Evolutionary conservation across 495 filamentous ascomycete genomes (phyloP).

Genomic region (Trichoderma gamsii): DNA sequence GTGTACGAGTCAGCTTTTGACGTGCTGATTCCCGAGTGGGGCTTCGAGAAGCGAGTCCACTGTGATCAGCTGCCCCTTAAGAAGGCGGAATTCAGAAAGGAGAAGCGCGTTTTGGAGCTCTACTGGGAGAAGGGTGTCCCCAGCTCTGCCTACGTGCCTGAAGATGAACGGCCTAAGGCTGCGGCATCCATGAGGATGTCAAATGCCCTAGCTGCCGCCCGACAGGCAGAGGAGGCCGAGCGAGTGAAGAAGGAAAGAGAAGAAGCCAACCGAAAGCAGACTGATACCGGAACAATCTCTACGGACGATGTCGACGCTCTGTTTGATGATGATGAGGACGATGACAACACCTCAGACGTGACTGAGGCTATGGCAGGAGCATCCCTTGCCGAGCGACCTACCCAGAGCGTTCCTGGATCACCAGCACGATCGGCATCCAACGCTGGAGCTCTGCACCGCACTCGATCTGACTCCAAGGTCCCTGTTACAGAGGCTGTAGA

Average conservation of each 20-base stretch:
- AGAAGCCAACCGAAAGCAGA: constrained; percentile 82
- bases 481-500: constrained; percentile 65
- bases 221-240: constrained; percentile 72
- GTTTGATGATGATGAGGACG: constrained; percentile 92
- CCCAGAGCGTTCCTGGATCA: constrained; percentile 92
- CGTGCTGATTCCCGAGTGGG: constrained; percentile 94
- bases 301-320: constrained; percentile 86
- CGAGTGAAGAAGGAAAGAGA: constrained; percentile 74
- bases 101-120: constrained; percentile 83
- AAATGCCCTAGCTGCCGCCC: constrained; percentile 68
- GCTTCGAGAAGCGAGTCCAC: constrained; percentile 98
- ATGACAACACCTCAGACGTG: constrained; percentile 79
- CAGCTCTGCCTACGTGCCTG: constrained; percentile 91
- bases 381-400: constrained; percentile 77
- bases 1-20: constrained; percentile 99
- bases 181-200: constrained; percentile 58
- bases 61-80: constrained; percentile 96
- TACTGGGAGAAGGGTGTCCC: constrained; percentile 99
- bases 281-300: constrained; percentile 85
- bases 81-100: constrained; percentile 97
- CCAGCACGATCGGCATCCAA: constrained; percentile 71
- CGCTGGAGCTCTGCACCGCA: constrained; percentile 71
- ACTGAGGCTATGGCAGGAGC: constrained; percentile 81
- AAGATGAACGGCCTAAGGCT: constrained; percentile 90
- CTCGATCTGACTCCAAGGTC: constrained; percentile 87